phyloP scores from a whole-genome alignment of 768 basidiomycete species.

The Pisolithus microcarpus region DNA sequence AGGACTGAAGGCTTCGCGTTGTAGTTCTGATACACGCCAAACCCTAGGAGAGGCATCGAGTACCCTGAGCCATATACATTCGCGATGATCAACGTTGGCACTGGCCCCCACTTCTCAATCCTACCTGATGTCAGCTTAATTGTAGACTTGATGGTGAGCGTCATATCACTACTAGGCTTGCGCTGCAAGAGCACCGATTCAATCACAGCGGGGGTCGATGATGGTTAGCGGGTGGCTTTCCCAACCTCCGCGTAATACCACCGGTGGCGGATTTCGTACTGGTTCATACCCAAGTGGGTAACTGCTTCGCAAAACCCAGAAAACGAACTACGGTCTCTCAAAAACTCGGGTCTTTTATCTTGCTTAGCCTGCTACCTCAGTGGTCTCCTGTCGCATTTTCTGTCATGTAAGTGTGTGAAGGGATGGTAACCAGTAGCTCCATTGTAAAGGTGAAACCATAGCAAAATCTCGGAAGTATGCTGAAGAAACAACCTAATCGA shows the following conservation, averaged over 20 bases:
- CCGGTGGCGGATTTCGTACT: too few species aligned
- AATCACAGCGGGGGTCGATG: neutral
- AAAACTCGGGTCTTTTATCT: too few species aligned
- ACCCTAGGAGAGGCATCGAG: constrained; percentile 58
- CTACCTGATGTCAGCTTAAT: constrained; percentile 32
- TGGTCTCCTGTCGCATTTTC: too few species aligned
- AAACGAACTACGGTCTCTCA: too few species aligned
- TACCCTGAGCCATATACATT: constrained; percentile 31
- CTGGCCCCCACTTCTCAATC: constrained; percentile 6
- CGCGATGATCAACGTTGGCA: constrained; percentile 2
- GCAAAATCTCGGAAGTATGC: neutral
- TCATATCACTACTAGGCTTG: constrained; percentile 15
- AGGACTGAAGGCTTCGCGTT: constrained; percentile 46
- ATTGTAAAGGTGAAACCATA: too few species aligned
- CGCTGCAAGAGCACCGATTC: neutral
- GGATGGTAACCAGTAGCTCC: too few species aligned
- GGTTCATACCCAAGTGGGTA: neutral
- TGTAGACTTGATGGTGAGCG: constrained; percentile 25
- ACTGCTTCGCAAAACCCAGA: neutral
- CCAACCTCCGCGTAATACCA: too few species aligned
- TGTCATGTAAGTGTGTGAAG: too few species aligned
- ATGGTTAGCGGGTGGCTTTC: neutral
- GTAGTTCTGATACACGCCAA: constrained; percentile 67
- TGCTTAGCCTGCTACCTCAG: too few species aligned
- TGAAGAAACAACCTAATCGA: neutral